A percentile compares a stretch with the other conserved stretches of the same genome.
Evolutionary conservation across 768 basidiomycete genomes (phyloP).

Genomic region (Suillus discolor): DNA sequence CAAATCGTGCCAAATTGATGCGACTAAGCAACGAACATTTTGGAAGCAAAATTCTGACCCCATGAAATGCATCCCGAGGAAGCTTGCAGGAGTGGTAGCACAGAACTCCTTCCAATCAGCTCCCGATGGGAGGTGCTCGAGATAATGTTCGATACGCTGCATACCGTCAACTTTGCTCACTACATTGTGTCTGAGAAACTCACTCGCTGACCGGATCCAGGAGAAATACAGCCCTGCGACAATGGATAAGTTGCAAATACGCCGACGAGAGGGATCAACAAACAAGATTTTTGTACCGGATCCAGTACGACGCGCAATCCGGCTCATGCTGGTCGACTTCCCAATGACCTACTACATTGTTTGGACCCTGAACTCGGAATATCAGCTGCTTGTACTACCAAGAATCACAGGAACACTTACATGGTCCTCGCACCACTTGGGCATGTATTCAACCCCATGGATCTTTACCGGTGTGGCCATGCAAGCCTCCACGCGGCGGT

Average conservation of each 20-base stretch:
- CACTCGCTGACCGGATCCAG: conserved; percentile 10
- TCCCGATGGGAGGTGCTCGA: conserved; percentile 29
- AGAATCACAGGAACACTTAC: conserved; percentile 13
- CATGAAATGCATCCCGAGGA: conserved; percentile 26
- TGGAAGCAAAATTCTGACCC: conserved; percentile 27
- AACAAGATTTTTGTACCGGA: conserved; percentile 23
- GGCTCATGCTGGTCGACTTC: conserved; percentile 28
- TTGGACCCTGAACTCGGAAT: conserved; percentile 14
- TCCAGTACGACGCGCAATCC: conserved; percentile 27
- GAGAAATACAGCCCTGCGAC: conserved; percentile 6
- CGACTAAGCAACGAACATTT: conserved; percentile 15
- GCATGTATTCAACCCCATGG: conserved; percentile 22
- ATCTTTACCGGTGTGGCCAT: conserved; percentile 24
- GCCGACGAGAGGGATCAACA: background rate
- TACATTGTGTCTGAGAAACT: background rate
- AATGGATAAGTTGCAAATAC: background rate
- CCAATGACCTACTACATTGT: conserved; percentile 29
- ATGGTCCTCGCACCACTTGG: conserved; percentile 24
- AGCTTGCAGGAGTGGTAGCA: conserved; percentile 33
- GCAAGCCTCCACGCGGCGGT: conserved; percentile 25
- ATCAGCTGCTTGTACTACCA: conserved; percentile 5
- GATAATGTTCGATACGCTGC: conserved; percentile 32
- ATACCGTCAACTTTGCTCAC: background rate
- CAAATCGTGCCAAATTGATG: background rate
- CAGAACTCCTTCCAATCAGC: conserved; percentile 35